phyloP scores from a whole-genome alignment of 2,329 filamentous ascomycete genomes.

The Coleophoma eucalyptorum region DNA sequence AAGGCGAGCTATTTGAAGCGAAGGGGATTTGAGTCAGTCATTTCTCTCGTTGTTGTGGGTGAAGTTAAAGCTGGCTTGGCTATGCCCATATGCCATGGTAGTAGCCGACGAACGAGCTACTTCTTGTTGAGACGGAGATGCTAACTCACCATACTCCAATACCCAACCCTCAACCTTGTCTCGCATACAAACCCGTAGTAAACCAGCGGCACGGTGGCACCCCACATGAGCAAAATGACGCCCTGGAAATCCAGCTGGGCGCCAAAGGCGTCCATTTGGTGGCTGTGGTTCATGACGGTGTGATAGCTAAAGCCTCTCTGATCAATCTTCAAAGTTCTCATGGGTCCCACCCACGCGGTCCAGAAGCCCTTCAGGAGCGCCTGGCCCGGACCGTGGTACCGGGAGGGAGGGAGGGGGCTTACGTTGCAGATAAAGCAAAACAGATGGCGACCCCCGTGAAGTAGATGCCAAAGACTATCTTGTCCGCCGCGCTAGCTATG shows the following conservation, averaged over 20 bases:
- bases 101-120: too few species aligned
- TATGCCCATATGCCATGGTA: too few species aligned
- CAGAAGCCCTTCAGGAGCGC: too few species aligned
- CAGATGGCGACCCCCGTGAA: slow-evolving; percentile 40
- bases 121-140: too few species aligned
- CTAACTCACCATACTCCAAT: slow-evolving; percentile 29
- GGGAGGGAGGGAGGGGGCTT: slow-evolving; percentile 13
- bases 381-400: not conserved
- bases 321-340: too few species aligned
- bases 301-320: slow-evolving; percentile 41
- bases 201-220: slow-evolving; percentile 54
- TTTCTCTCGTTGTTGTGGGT: too few species aligned
- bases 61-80: not conserved
- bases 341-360: too few species aligned
- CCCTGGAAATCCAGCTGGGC: slow-evolving; percentile 60
- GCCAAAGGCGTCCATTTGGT: slow-evolving; percentile 42
- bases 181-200: slow-evolving; percentile 48
- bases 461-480: slow-evolving; percentile 38
- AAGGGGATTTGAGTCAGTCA: not conserved
- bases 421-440: slow-evolving; percentile 41
- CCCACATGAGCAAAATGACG: slow-evolving; percentile 59
- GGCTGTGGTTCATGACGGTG: slow-evolving; percentile 51
- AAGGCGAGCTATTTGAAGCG: slow-evolving; percentile 13
- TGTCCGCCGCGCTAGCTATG: slow-evolving; percentile 31
- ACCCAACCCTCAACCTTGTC: slow-evolving; percentile 26